phyloP scores from a whole-genome alignment of 805 yeast genomes.

The Metschnikowia gruessii region DNA sequence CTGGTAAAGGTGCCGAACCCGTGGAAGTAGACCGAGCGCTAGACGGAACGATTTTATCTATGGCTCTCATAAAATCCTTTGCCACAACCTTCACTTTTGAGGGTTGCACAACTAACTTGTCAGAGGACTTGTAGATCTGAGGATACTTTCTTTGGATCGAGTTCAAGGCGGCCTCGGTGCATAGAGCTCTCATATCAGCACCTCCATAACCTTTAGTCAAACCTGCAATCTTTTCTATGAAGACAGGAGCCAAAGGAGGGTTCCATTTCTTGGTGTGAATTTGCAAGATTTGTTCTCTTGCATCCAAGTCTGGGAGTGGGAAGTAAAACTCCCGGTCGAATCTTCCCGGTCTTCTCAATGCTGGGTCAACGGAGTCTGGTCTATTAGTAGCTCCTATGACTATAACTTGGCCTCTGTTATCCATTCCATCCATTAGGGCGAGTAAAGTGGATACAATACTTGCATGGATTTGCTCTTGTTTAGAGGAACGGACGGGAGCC shows the following conservation, averaged over 20 bases:
- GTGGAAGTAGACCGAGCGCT: slow-evolving; percentile 81
- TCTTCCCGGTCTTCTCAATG: slow-evolving; percentile 93
- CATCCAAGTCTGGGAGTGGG: slow-evolving; percentile 81
- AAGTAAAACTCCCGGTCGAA: slow-evolving; percentile 96
- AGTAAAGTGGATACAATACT: slow-evolving; percentile 92
- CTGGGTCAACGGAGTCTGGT: slow-evolving; percentile 98
- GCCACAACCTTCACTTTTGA: slow-evolving; percentile 67
- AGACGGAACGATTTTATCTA: slow-evolving; percentile 87
- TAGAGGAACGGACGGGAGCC: slow-evolving; percentile 96
- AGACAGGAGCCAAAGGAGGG: slow-evolving; percentile 59
- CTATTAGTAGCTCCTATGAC: slow-evolving; percentile 98
- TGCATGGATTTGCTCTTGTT: slow-evolving; percentile 98
- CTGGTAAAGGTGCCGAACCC: slow-evolving; percentile 76
- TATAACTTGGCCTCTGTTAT: slow-evolving; percentile 95
- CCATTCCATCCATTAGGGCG: slow-evolving; percentile 99
- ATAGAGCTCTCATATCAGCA: slow-evolving; percentile 89
- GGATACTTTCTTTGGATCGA: slow-evolving; percentile 92
- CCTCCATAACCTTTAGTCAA: slow-evolving; percentile 97
- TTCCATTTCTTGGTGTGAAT: slow-evolving; percentile 91
- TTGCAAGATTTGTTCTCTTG: slow-evolving; percentile 72
- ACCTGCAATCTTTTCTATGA: slow-evolving; percentile 65
- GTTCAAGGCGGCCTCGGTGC: slow-evolving; percentile 93
- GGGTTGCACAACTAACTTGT: slow-evolving; percentile 74
- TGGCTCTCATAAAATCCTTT: slow-evolving; percentile 79
- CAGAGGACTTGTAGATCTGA: slow-evolving; percentile 76